A percentile compares a stretch with the other conserved stretches of the same genome.
Evolutionary conservation across 495 filamentous ascomycete genomes (phyloP).

Genomic region (Diplogelasinospora grovesii): DNA sequence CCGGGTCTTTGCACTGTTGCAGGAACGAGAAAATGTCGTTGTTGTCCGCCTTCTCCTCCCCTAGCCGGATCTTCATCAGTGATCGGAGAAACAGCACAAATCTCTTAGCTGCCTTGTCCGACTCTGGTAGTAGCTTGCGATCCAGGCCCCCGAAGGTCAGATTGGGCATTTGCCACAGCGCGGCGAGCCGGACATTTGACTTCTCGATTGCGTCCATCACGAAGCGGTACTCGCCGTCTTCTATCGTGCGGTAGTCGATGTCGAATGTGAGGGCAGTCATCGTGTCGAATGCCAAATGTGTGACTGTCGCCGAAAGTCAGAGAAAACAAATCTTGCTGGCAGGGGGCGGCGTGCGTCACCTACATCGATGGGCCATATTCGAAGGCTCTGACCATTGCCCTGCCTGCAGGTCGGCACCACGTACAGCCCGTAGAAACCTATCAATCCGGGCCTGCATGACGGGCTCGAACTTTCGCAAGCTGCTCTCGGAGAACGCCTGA

Average conservation of each 20-base stretch:
- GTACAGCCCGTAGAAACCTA: neutral
- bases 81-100: neutral
- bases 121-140: neutral
- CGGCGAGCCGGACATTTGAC: neutral
- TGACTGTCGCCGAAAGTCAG: too few species aligned
- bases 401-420: neutral
- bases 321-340: neutral
- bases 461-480: neutral
- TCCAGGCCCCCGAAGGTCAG: neutral
- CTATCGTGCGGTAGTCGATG: neutral
- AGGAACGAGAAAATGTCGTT: neutral
- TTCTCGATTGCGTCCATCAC: neutral
- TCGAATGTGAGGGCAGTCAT: neutral
- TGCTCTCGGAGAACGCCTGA: neutral
- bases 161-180: neutral
- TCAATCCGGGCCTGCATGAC: neutral
- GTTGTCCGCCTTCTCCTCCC: neutral
- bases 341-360: neutral
- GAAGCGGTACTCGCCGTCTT: neutral
- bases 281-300: neutral
- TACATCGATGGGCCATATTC: neutral
- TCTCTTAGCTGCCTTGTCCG: neutral
- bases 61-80: neutral
- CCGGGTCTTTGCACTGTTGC: neutral
- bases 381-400: neutral